Evolutionary conservation across 179 eudicot species (phyloP), one percentile per base, ranked within the genome.

Genomic region (Beta corolliflora): DNA sequence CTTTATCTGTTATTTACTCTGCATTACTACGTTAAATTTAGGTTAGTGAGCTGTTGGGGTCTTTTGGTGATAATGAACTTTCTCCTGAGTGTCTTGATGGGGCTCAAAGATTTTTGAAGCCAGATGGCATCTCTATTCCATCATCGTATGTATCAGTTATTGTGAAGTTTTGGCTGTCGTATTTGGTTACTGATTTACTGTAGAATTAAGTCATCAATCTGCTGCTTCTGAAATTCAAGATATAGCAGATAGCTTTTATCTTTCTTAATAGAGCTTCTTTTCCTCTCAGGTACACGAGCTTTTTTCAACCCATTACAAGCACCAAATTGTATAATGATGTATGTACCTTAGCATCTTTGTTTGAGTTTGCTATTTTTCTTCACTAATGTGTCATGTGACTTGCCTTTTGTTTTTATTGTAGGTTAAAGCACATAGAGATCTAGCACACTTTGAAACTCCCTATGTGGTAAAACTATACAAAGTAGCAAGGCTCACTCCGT

Each of bases 61-160:
- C 99, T 71, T 96, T 96, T 81, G 99, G 98, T 77, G 99, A 96
- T 91, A 96, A 96, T 86, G 99, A 96, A 84, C 93, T 96, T 76
- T 96, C 99, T 84, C 99, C 99, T 13, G 99, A 96, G 84, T 96
- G 99, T 82, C 93, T 96, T 67, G 99, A 96, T 90, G 99, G 99
- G 73, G 99, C 99, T 82, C 94, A 88, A 83, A 89, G 93, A 73
- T 96, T 96, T 84, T 81, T 96, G 86, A 92, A 96, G 87, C 86
- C 89, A 67, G 99, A 94, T 52, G 98, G 99, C 65, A 91, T 96
- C 71, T 96, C 99, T 78, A 94, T 96, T 83, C 99, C 98, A 55
- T 92, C 98, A 66, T 96, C 94, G 99, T 96, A 88, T 48, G 97
- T 89, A 68, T 83, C 76, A 10, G 10, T 44, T 16, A 25, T 3